phyloP scores from a whole-genome alignment of 306 rosid genomes.

The Malus fusca region DNA sequence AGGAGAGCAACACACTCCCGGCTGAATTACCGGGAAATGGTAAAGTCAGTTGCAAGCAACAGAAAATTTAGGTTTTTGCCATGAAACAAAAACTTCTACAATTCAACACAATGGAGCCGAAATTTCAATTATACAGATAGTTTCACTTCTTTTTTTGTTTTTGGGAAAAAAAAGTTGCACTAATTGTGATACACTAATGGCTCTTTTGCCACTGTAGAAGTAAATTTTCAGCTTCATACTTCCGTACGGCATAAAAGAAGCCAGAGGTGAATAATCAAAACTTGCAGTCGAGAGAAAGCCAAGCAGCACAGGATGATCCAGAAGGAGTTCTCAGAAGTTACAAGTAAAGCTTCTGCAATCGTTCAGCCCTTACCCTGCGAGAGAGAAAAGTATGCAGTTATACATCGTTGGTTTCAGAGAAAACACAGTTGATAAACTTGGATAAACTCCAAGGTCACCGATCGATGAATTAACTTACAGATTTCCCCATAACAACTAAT shows the following conservation, averaged over 20 bases:
- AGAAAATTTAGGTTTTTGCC: background rate
- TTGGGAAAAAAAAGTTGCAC: background rate
- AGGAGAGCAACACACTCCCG: background rate
- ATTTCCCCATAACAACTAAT: background rate
- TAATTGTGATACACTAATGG: background rate
- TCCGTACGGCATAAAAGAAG: constrained; percentile 9
- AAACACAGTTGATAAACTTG: background rate
- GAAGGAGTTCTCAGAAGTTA: background rate
- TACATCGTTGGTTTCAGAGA: background rate
- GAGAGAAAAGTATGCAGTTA: background rate
- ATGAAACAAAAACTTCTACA: constrained; percentile 3
- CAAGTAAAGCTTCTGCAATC: background rate
- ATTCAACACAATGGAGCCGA: background rate
- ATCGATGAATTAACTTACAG: background rate
- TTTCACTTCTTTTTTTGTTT: background rate
- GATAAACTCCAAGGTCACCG: background rate
- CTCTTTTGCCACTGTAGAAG: constrained; percentile 16
- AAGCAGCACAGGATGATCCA: constrained; percentile 6
- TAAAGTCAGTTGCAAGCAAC: background rate
- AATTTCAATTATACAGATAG: constrained; percentile 4
- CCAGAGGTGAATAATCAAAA: constrained; percentile 4
- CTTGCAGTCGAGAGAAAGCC: constrained; percentile 3
- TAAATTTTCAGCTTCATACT: constrained; percentile 13
- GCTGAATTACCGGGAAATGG: background rate
- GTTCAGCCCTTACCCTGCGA: constrained; percentile 33